Evolutionary conservation across 1,284 basidiomycete genomes (phyloP).

Genomic region (Mycosarcoma mackinlayi): DNA sequence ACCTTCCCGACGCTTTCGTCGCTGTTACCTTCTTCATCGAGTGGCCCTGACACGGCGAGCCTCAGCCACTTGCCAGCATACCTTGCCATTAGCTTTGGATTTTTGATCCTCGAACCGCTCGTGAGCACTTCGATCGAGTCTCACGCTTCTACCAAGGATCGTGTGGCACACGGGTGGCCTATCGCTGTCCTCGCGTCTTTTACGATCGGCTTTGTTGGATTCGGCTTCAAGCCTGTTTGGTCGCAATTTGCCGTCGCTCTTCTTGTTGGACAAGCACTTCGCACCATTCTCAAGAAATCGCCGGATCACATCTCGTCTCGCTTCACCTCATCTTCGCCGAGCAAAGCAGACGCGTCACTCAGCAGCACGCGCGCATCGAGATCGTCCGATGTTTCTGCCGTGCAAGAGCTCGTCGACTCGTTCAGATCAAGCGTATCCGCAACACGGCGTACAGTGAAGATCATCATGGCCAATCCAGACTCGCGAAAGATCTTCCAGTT

Average conservation of each 20-base stretch:
- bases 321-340: constrained; percentile 27
- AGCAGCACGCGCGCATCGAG: constrained; percentile 2
- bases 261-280: constrained; percentile 56
- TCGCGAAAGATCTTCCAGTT: constrained; percentile 97
- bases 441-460: constrained; percentile 73
- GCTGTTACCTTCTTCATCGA: constrained; percentile 23
- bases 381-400: constrained; percentile 37
- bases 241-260: constrained; percentile 44
- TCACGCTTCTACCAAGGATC: constrained; percentile 55
- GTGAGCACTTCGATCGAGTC: constrained; percentile 61
- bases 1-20: constrained; percentile 43
- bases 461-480: constrained; percentile 88
- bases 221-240: constrained; percentile 42
- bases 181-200: constrained; percentile 55
- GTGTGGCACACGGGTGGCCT: constrained; percentile 63
- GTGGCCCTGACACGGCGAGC: neutral
- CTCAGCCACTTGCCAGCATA: constrained; percentile 59
- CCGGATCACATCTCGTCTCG: constrained; percentile 55
- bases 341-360: constrained; percentile 5
- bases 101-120: constrained; percentile 61
- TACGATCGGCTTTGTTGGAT: constrained; percentile 60
- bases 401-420: constrained; percentile 45
- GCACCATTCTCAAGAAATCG: constrained; percentile 59
- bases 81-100: constrained; percentile 54
- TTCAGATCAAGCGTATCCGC: constrained; percentile 32